Conservation (phyloP, 1,139 yeast species). For the Petasospora rhodanensis region DNA sequence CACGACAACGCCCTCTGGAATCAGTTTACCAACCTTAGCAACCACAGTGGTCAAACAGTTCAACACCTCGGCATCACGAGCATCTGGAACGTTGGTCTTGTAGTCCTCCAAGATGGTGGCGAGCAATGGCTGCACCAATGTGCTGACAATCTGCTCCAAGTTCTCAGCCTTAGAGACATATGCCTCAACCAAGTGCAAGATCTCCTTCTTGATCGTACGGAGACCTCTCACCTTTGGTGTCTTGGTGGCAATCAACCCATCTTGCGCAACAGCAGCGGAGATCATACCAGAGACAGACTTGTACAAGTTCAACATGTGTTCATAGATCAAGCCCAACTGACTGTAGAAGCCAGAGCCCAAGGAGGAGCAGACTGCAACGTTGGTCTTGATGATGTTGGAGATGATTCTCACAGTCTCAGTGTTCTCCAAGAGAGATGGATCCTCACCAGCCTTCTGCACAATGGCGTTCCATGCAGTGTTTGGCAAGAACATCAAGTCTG, state of each 20-base stretch:
- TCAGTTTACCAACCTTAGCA: slow-evolving; percentile 77
- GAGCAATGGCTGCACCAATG: slow-evolving; percentile 78
- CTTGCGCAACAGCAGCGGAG: slow-evolving; percentile 70
- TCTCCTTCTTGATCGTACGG: slow-evolving; percentile 94
- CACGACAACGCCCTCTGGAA: slow-evolving; percentile 85
- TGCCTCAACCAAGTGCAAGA: slow-evolving; percentile 82
- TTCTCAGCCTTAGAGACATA: slow-evolving; percentile 86
- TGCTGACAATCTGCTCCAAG: slow-evolving; percentile 78
- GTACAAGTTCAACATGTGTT: slow-evolving; percentile 86
- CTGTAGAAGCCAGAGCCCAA: slow-evolving; percentile 89
- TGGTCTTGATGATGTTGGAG: slow-evolving; percentile 90
- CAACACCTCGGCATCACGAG: slow-evolving; percentile 96
- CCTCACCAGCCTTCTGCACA: slow-evolving; percentile 81
- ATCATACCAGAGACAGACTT: slow-evolving; percentile 89
- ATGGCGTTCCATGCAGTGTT: slow-evolving; percentile 93
- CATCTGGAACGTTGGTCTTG: slow-evolving; percentile 84
- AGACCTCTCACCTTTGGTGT: slow-evolving; percentile 94
- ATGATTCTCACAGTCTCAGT: slow-evolving; percentile 88
- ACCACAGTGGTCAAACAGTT: slow-evolving; percentile 93
- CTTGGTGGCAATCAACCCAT: slow-evolving; percentile 85
- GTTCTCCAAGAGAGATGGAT: slow-evolving; percentile 78
- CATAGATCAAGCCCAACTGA: slow-evolving; percentile 81
- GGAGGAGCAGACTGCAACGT: slow-evolving; percentile 89
- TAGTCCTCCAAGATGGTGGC: slow-evolving; percentile 89
- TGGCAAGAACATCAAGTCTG: slow-evolving; percentile 84